Percentiles rank a stretch among this genome's conserved stretches.
Evolutionary conservation across 2,329 filamentous ascomycete genomes (phyloP).

Genomic region (Rhynchosporium graminicola): DNA sequence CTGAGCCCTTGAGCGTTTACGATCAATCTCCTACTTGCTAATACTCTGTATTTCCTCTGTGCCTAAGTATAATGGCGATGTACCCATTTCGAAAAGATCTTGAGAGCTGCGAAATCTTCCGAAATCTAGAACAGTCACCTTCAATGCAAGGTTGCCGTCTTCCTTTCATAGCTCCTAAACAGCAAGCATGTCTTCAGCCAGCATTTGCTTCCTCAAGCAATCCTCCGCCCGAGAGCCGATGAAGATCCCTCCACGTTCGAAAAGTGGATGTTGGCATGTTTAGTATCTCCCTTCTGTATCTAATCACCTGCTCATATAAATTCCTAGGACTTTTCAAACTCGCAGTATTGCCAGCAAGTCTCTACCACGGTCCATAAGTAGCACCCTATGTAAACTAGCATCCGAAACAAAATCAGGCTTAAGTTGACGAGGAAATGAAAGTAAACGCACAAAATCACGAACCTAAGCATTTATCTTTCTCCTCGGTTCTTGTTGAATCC

Average conservation of each 20-base stretch:
- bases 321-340: constrained; percentile 35
- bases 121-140: neutral
- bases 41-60: too few species aligned
- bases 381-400: constrained; percentile 49
- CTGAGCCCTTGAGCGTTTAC: too few species aligned
- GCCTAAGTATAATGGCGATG: too few species aligned
- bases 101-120: neutral
- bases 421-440: neutral
- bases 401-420: neutral
- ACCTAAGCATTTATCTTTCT: neutral
- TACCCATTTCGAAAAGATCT: neutral
- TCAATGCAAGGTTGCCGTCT: constrained; percentile 31
- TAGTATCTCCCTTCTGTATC: neutral
- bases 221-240: constrained; percentile 12
- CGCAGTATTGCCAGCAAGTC: constrained; percentile 44
- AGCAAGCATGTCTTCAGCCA: constrained; percentile 17
- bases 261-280: constrained; percentile 39
- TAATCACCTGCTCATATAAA: neutral
- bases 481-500: neutral
- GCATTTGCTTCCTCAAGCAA: neutral
- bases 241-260: constrained; percentile 38
- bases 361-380: constrained; percentile 53
- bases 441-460: constrained; percentile 7
- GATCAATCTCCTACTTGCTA: too few species aligned
- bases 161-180: constrained; percentile 28